Base-by-base conservation (phyloP, 2,329 filamentous ascomycete genomes). In the Tolypocladium paradoxum region DNA sequence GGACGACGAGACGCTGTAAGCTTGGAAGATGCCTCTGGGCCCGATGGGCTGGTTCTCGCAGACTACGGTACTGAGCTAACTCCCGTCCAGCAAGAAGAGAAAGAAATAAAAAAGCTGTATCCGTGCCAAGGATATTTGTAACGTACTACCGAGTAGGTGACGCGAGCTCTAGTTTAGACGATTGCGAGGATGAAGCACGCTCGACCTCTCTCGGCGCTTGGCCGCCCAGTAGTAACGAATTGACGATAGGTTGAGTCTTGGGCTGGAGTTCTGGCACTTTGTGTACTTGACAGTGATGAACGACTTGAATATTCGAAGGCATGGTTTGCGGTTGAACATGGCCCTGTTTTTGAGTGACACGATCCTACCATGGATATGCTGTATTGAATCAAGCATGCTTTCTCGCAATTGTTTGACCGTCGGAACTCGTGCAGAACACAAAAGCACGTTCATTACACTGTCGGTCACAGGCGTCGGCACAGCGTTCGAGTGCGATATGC, bases 1-100 rank as follows among this genome's bases (percentile, higher is more conserved):
- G 35, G 55, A 58, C 9, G 58, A 58, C 27, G 56, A 56, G 31
- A 56, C 61, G 20, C 27, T 62, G 61, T 62, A 55, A 50, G 58
- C 55, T 27, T 18, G 7, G 16, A 31, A 16, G 43, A n/a, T 11
- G 43, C 27, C 43, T 14, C 16, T 46, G 8, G 16, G n/a, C 20
- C 20, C 37, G 20, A 31, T 29, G 18, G 27, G 27, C 43, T 16
- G 18, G 18, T 29, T 18, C 18, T n/a, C 4, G 43, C 43, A 31
- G 43, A 31, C 16, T 2, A 8, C 6, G n/a, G 14, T 9, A n/a
- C 24, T 31, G 43, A 31, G 3, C 43, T 31, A 7, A 46, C 9
- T 12, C 9, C 36, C 31, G 12, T 52, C 38, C 29, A 57, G 56
- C 40, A 49, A 49, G 40, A 55, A 54, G 36, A 53, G 50, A 45